Base-by-base conservation (phyloP, 116 monocot species). In the Iris pallida region DNA sequence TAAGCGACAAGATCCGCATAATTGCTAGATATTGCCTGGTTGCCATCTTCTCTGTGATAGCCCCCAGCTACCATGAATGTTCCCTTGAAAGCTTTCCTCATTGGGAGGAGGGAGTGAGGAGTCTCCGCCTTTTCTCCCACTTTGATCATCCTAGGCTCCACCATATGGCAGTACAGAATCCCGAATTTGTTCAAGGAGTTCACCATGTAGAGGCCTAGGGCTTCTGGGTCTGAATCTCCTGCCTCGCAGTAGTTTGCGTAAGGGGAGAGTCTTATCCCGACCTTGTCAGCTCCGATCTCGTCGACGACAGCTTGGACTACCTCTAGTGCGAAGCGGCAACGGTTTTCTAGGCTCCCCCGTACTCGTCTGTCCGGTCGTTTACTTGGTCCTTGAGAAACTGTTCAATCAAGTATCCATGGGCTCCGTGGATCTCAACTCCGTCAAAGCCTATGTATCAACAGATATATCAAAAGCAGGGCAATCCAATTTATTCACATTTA, bases 301-400 rank as follows among this genome's bases (percentile, higher is more conserved):
- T 73, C 30, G 4, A 53, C 65, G 5, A 86, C 73, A 6, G 82
- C 82, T 74, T 86, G 60, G 2, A 86, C 76, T 16, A 86, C 65
- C 20, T 86, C 86, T 8, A 82, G 65, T 0, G 86, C 76, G 57
- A 86, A 86, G 59, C 79, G 76, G 60, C 82, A 86, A 1, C 82
- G 82, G 47, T 86, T 86, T 74, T 86, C 76, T 8, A 86, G 43
- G 59, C 55, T 82, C 43, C 86, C 86, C 86, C 86, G 55, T 86
- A 86, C 16, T 79, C 41, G 56, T 86, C 86, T 0, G 79, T 79
- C 7, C 82, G 79, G 53, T 79, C 79, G 55, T 85, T 85, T 45
- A 71, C 67, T 42, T 63, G 61, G 42, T 85, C 85, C 52, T 85
- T 80, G 42, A 85, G 20, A 58, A 80, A 85, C 42, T 85, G 85